Base-by-base conservation (phyloP, 805 yeast species). In the Wickerhamomyces xylosicus region DNA sequence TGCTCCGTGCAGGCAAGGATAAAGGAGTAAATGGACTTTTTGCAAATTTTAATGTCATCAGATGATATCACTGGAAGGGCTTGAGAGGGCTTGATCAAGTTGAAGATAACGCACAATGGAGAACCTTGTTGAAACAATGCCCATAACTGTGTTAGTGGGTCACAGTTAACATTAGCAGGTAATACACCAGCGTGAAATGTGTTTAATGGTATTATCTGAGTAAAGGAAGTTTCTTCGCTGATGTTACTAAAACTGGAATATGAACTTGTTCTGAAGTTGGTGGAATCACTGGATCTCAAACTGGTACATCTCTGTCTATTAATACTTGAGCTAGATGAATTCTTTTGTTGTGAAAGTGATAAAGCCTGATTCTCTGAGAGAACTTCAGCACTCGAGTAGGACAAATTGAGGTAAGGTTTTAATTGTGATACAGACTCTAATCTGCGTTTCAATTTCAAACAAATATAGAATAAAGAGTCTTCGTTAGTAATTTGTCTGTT, bases 91-190 rank as follows among this genome's bases (percentile, higher is more conserved):
- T 68, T 69, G 17, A 86, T 69, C 13, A 77, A 66, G 60, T 92
- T 90, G 66, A 82, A 85, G 7, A 90, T 64, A 33, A 85, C 72
- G 58, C 97, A 89, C 33, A 92, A 65, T 4, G 97, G 95, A 2
- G 94, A 80, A 10, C 97, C 98, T 52, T 84, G 86, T 52, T 90
- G 94, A 52, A 92, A 79, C 27, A 92, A 64, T 47, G 85, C 79
- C 77, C 95, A 84, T 33, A 92, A 57, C 45, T 86, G 89, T 2
- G 96, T 86, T 2, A 85, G 97, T 3, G 97, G 97, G 57, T 92
- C 99, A 53, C 85, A 82, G 46, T 73, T 72, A 43, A 73, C 69
- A 46, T 72, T 76, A 5, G 83, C 83, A 4, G 90, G 94, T 34
- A 79, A 66, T 14, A 81, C 78, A 21, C 94, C 94, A 43, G 82